These are phyloP conservation scores for Psilocybe azurescens DNA, from an alignment of 768 basidiomycete species.

Conservation along the genomic window DNA sequence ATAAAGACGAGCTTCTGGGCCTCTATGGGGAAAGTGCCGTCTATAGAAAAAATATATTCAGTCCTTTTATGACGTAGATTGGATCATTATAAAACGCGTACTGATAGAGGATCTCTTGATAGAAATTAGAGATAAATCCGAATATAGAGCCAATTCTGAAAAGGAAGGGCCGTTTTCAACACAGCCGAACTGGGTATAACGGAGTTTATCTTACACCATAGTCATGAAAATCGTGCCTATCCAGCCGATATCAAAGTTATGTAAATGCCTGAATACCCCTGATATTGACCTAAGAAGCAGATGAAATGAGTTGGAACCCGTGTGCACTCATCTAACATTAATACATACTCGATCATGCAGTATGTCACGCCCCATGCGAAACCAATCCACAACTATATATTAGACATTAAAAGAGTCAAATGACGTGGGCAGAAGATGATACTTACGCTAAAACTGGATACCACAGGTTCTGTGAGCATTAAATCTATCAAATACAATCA, in stretches of 20 bases:
- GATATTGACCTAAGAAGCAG: conserved; percentile 51
- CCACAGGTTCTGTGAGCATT: conserved; percentile 74
- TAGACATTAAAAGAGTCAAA: conserved; percentile 28
- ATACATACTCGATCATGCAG: conserved; percentile 61
- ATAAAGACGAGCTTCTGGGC: conserved; percentile 67
- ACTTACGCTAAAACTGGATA: conserved; percentile 73
- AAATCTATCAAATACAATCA: conserved; percentile 46
- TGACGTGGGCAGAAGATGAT: conserved; percentile 8
- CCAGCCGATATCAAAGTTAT: conserved; percentile 63
- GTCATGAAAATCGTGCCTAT: conserved; percentile 64
- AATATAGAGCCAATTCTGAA: conserved; percentile 61
- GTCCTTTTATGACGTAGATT: background rate
- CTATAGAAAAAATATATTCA: conserved; percentile 23
- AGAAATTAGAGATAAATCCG: conserved; percentile 50
- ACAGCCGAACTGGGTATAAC: background rate
- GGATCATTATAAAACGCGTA: conserved; percentile 26
- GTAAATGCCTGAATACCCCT: conserved; percentile 58
- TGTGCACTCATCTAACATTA: background rate
- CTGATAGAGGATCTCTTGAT: conserved; percentile 58
- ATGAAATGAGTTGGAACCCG: background rate
- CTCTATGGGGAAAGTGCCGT: conserved; percentile 36
- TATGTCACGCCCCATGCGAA: conserved; percentile 81
- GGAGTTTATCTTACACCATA: conserved; percentile 48
- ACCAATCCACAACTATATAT: conserved; percentile 65
- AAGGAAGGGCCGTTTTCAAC: conserved; percentile 2